These are phyloP conservation scores for Gossypium sturtianum DNA, from an alignment of 345 rosid species.

Conservation along the genomic window DNA sequence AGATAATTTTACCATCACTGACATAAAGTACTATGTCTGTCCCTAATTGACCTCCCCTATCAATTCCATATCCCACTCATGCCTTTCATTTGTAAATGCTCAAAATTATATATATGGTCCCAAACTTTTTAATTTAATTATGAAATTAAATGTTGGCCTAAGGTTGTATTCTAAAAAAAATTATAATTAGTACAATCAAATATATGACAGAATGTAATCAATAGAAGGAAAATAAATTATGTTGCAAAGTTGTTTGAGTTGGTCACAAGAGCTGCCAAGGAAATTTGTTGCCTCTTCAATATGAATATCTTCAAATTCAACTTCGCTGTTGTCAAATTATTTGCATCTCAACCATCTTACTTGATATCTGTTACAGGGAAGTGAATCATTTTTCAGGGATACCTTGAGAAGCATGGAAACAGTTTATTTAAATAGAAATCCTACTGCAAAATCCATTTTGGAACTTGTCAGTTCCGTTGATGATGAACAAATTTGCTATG, in stretches of 20 bases:
- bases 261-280: background rate
- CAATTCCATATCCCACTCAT: no score
- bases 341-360: background rate
- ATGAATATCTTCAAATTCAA: background rate
- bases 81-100: background rate
- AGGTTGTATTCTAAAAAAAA: no score
- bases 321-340: background rate
- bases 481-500: constrained; percentile 58
- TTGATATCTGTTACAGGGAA: constrained; percentile 27
- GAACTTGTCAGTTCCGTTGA: constrained; percentile 58
- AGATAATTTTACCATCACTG: no score
- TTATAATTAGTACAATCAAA: no score
- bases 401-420: constrained; percentile 62
- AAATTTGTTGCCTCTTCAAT: background rate
- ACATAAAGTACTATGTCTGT: no score
- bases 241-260: background rate
- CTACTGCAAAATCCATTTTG: constrained; percentile 77
- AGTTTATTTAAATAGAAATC: constrained; percentile 67
- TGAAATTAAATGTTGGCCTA: no score
- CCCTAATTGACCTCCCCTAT: no score
- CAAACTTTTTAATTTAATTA: no score
- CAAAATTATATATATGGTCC: background rate
- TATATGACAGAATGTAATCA: background rate
- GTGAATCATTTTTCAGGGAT: constrained; percentile 64
- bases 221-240: background rate